Evolutionary conservation across 805 yeast species (phyloP).

Genomic region (Starmerella apicola): DNA sequence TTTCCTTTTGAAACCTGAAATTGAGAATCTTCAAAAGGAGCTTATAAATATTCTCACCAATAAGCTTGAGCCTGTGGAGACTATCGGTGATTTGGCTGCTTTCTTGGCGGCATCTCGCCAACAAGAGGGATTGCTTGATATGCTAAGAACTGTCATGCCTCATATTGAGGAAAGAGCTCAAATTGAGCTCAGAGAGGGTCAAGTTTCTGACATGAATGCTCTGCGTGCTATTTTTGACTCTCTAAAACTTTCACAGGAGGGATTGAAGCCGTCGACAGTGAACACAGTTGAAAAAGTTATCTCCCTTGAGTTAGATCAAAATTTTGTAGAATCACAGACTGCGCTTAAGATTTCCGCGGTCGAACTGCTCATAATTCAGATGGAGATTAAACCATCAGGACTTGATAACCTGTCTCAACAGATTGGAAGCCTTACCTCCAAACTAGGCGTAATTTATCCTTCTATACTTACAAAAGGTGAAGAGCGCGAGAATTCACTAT

Average conservation of each 20-base stretch:
- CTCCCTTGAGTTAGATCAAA: neutral
- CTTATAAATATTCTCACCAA: slow-evolving; percentile 49
- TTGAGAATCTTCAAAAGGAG: slow-evolving; percentile 47
- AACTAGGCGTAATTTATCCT: too few species aligned
- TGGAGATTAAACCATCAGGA: neutral
- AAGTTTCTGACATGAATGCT: too few species aligned
- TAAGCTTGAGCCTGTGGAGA: slow-evolving; percentile 23
- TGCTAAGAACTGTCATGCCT: slow-evolving; percentile 18
- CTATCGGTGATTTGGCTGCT: slow-evolving; percentile 9
- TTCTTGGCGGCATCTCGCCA: slow-evolving; percentile 16
- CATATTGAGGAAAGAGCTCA: slow-evolving; percentile 8
- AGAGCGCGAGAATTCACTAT: too few species aligned
- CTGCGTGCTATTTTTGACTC: slow-evolving; percentile 13
- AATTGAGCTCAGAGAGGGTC: slow-evolving; percentile 5
- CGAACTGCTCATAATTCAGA: slow-evolving; percentile 8
- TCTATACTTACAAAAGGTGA: too few species aligned
- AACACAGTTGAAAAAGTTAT: neutral
- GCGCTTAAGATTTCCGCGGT: slow-evolving; percentile 6
- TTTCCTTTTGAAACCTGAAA: slow-evolving; percentile 55
- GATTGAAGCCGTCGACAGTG: slow-evolving; percentile 5
- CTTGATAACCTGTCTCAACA: neutral
- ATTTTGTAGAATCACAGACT: neutral
- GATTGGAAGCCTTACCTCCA: neutral
- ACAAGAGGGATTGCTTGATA: slow-evolving; percentile 31
- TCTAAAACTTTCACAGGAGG: slow-evolving; percentile 2